Evolutionary conservation across 2,329 filamentous ascomycete species (phyloP), one percentile per base, ranked within the genome.

Genomic region (Fusarium secorum): DNA sequence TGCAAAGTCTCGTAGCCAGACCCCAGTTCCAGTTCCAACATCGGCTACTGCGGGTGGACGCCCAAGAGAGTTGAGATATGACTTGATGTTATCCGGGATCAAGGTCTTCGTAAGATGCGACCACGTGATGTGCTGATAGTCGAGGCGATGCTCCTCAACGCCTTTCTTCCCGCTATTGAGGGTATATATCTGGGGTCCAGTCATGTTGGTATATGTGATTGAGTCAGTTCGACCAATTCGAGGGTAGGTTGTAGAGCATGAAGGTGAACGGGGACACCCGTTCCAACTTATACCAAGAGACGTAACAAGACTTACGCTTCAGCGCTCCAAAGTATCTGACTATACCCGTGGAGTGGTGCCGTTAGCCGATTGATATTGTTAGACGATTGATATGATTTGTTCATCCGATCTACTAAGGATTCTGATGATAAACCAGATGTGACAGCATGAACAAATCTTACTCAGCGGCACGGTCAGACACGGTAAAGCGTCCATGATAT

Each of bases 81-180:
- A 48, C n/a, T 61, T 45, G 9, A 64, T 61, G 1, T n/a, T 42
- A 2, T 35, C 14, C 0, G 61, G 61, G n/a, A 61, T 54, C 13
- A 64, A 22, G 3, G 57, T 48, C 9, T 61, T 54, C 2, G 48
- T 62, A 7, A 64, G 13, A 10, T 26, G 46, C 7, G 20, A 10
- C 28, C 58, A 54, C 7, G 26, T 32, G 6, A 26, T 39, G 9
- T 64, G 61, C 32, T 64, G 61, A 11, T 62, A 54, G 4, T 49
- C 33, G 9, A 64, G 61, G 4, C 57, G 61, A n/a, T 61, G 22
- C 13, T 64, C 57, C 26, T 64, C 57, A 7, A 62, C 48, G 9
- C 61, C 57, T 14, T 55, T 62, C n/a, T 32, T 45, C 7, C 61
- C 61, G 13, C 41, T 62, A 14, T 64, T 62, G 8, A 64, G 61